Base-by-base conservation (phyloP, 306 rosid genomes). In the Castanopsis chinensis region DNA sequence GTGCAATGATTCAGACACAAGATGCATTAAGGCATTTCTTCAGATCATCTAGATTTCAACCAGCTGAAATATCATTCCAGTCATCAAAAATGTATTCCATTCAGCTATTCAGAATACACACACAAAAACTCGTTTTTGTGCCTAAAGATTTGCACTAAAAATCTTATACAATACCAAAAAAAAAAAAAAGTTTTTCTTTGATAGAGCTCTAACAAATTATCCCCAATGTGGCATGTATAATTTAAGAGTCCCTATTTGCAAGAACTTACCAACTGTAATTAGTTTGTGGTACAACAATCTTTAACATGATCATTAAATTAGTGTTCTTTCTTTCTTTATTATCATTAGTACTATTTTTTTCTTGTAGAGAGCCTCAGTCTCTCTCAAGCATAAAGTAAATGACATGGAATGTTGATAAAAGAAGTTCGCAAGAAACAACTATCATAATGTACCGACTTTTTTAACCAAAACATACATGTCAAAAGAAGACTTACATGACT, bases 401-500 rank as follows among this genome's bases (percentile, higher is more conserved):
- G 41, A 61, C 15, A 23, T 1, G 15, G 17, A 59, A 59, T 27
- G 69, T 61, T 2, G 30, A n/a, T 63, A 63, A 63, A 63, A 28
- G 13, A 63, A 28, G 49, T 8, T 19, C 11, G 11, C 72, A 68
- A 37, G 52, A 68, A 68, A 19, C 10, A 68, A 15, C 28, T 33
- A 67, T n/a, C 27, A 67, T 25, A 69, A 68, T 18, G 37, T 11
- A 19, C 58, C 11, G 21, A 78, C 27, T 59, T 78, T 59, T 37
- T n/a, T 4, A 3, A 71, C 43, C 18, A 12, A 57, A 33, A 78
- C 15, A 64, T 68, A 8, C 68, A 54, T 49, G 52, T 51, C 64
- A 71, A 71, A 83, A 86, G 63, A 75, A 77, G 76, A 83, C 97
- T 88, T 88, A 91, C 99, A 89, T 91, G 99, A 83, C 98, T 95